Conservation (phyloP, 441 rosid genomes). For the Populus hybrid region DNA sequence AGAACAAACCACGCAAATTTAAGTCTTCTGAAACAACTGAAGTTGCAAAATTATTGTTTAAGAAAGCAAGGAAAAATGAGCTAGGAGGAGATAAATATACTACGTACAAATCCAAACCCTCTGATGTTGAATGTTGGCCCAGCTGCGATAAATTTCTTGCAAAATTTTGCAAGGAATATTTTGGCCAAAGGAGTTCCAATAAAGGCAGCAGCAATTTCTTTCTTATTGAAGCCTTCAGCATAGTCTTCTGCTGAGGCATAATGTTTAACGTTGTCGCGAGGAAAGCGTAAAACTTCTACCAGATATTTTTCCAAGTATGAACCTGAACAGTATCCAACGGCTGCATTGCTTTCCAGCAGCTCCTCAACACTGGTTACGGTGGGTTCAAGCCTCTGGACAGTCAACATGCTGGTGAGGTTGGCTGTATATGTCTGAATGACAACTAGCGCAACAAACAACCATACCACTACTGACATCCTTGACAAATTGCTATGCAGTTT, state of each 20-base stretch:
- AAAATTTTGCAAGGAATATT: conserved; percentile 21
- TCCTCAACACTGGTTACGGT: neutral
- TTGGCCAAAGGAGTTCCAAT: conserved; percentile 19
- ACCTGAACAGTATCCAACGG: conserved; percentile 20
- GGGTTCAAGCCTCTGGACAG: conserved; percentile 20
- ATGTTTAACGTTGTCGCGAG: conserved; percentile 9
- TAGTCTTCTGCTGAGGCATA: conserved; percentile 16
- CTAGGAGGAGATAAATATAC: no score
- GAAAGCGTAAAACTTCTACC: conserved; percentile 18
- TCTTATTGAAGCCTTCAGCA: conserved; percentile 17
- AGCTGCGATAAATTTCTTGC: conserved; percentile 16
- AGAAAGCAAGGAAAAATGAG: neutral
- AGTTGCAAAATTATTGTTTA: neutral
- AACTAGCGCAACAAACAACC: conserved; percentile 35
- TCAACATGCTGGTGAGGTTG: conserved; percentile 30
- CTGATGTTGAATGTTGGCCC: conserved; percentile 20
- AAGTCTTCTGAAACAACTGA: neutral
- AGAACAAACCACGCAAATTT: neutral
- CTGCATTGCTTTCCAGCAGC: conserved; percentile 19
- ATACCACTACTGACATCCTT: conserved; percentile 28
- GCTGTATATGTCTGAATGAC: conserved; percentile 35
- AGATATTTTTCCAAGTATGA: conserved; percentile 16
- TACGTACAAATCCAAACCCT: conserved; percentile 27
- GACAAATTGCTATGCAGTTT: conserved; percentile 34
- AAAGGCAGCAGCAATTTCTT: conserved; percentile 25